Percentiles rank a stretch among this genome's conserved stretches.
phyloP scores from a whole-genome alignment of 2,329 filamentous ascomycete genomes.

The Dactylellina leptospora region DNA sequence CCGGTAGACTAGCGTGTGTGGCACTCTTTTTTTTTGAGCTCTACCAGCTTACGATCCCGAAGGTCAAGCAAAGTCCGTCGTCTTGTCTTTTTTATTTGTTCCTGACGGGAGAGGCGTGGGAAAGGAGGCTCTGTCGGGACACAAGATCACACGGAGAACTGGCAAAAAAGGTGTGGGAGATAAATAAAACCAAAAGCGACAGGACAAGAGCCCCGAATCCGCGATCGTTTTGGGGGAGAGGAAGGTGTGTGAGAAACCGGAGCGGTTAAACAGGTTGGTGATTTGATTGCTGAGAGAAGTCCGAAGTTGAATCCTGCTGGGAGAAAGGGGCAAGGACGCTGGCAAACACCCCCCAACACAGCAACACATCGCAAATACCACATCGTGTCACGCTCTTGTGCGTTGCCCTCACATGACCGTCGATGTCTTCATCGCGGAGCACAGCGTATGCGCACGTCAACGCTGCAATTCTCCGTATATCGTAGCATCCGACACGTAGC shows the following conservation, averaged over 20 bases:
- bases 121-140: neutral
- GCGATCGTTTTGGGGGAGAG: constrained; percentile 36
- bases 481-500: no score
- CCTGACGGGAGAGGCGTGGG: neutral
- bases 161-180: constrained; percentile 37
- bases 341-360: no score
- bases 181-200: constrained; percentile 17
- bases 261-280: constrained; percentile 51
- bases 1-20: neutral
- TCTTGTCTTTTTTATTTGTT: constrained; percentile 2
- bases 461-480: no score
- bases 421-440: no score
- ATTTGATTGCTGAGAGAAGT: no score
- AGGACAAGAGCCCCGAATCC: constrained; percentile 40
- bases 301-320: neutral
- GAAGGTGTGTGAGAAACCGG: constrained; percentile 51
- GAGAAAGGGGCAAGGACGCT: neutral
- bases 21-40: no score
- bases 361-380: no score
- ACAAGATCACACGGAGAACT: constrained; percentile 12
- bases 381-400: no score
- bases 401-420: no score
- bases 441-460: no score
- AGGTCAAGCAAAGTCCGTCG: no score
- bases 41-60: no score